phyloP scores from a whole-genome alignment of 257 asterid species.

The Nyctanthes arbortristis region DNA sequence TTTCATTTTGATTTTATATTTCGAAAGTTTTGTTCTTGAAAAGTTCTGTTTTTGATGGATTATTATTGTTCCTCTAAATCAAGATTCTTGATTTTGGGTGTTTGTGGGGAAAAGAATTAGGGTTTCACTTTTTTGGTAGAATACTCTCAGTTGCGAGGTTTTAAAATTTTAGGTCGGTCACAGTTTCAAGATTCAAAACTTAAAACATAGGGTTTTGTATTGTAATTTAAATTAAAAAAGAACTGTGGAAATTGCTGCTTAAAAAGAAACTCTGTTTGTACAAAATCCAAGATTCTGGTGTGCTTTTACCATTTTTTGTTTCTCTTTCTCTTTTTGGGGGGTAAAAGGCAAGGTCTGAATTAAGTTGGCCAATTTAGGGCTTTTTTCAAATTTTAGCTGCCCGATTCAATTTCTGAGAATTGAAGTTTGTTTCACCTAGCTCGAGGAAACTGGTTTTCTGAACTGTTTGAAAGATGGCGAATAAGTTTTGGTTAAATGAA shows the following conservation, averaged over 20 bases:
- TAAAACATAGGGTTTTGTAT: not conserved
- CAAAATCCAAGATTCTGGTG: not conserved
- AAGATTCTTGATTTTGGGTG: not conserved
- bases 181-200: constrained; percentile 2
- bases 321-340: not conserved
- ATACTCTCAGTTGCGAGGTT: constrained; percentile 26
- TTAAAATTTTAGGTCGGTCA: constrained; percentile 13
- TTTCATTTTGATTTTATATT: not conserved
- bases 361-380: constrained; percentile 5
- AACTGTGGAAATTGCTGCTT: not conserved
- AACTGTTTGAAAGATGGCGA: constrained; percentile 48
- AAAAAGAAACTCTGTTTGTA: not conserved
- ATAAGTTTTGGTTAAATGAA: constrained; percentile 56
- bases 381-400: not conserved
- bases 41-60: not conserved
- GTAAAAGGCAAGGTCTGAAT: not conserved
- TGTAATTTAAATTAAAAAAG: too few relatives aligned
- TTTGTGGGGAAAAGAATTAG: not conserved
- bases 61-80: not conserved
- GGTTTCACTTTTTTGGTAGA: not conserved
- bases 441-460: not conserved
- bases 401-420: too few relatives aligned
- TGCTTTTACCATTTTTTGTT: not conserved
- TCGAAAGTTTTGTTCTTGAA: constrained; percentile 7
- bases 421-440: not conserved